Base-by-base conservation (phyloP, 2,329 filamentous ascomycete species). In the Emmonsiellopsis sp. region DNA sequence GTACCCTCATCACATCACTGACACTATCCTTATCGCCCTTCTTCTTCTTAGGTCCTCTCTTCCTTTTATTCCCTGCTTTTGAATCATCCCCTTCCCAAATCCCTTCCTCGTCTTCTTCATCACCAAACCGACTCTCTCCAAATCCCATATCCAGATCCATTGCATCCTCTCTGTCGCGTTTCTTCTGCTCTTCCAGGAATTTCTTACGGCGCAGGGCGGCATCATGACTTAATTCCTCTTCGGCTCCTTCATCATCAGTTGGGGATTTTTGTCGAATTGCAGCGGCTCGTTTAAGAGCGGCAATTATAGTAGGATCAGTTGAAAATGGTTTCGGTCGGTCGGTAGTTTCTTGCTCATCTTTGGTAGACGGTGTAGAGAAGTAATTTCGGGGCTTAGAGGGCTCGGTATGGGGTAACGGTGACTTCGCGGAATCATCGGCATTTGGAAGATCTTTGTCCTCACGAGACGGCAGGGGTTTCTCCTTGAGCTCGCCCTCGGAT, bases 81-180 rank as follows among this genome's bases (percentile, higher is more conserved):
- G 34, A 35, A 20, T 63, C 63, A 35, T 64, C 65, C 31, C 65
- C 67, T 54, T 71, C 67, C 88, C 62, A 82, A 73, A 52, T 91
- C 69, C 72, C 66, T 41, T 90, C 87, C 58, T 86, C 80, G 58
- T 95, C 91, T 55, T 91, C 91, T 49, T 91, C 90, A 63, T 96
- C 93, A 52, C 88, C 90, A 63, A 89, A 85, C 31, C 92, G 80
- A 64, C 86, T 93, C 16, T 84, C 88, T 35, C 93, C 93, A 65
- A 98, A 97, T 56, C 91, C 92, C 77, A 97, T 82, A 65, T 98
- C 93, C 72, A 98, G 80, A 70, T 98, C 92, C 54, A 92, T 84
- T 47, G 90, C 83, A 66, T 97, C 92, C 47, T 91, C 81, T 60
- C 87, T 86, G 53, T 84, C 71, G n/a, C 73, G 73, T 8, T 69